phyloP scores from a whole-genome alignment of 2,329 filamentous ascomycete species.

The Nannizziopsis barbatae region DNA sequence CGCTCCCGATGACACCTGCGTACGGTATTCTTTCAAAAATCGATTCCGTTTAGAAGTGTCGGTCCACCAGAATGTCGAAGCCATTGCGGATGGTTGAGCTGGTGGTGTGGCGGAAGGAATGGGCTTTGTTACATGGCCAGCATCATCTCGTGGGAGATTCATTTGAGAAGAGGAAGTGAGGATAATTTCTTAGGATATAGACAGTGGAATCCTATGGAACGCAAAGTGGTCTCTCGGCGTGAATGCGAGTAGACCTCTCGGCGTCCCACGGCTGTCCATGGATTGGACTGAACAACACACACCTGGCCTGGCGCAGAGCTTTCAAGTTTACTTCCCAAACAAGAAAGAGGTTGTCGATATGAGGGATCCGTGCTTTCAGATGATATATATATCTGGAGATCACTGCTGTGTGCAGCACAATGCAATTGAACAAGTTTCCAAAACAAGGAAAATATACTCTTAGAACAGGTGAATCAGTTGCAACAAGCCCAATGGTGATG shows the following conservation, averaged over 20 bases:
- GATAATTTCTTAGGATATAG: constrained; percentile 18
- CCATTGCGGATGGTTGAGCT: constrained; percentile 22
- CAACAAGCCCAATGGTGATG: no score
- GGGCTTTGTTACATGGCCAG: constrained; percentile 28
- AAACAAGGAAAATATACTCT: no score
- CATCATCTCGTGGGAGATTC: constrained; percentile 15
- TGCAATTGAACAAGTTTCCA: no score
- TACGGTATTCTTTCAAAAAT: constrained; percentile 37
- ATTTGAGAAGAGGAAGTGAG: constrained; percentile 8
- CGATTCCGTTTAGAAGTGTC: constrained; percentile 33
- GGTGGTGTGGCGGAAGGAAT: constrained; percentile 24
- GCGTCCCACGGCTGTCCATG: constrained; percentile 41
- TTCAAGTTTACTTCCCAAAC: constrained; percentile 1
- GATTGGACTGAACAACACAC: constrained; percentile 13
- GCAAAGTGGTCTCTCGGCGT: constrained; percentile 41
- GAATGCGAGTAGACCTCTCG: constrained; percentile 40
- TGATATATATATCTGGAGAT: not conserved
- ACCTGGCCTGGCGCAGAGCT: not conserved
- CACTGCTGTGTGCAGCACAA: not conserved
- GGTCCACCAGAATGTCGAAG: constrained; percentile 25
- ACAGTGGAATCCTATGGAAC: constrained; percentile 42
- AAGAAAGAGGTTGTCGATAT: not conserved
- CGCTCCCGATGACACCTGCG: constrained; percentile 36
- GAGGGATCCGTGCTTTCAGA: not conserved
- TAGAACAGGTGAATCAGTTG: no score